Conservation (phyloP, 2,329 filamentous ascomycete species). For the Conoideocrella luteorostrata region DNA sequence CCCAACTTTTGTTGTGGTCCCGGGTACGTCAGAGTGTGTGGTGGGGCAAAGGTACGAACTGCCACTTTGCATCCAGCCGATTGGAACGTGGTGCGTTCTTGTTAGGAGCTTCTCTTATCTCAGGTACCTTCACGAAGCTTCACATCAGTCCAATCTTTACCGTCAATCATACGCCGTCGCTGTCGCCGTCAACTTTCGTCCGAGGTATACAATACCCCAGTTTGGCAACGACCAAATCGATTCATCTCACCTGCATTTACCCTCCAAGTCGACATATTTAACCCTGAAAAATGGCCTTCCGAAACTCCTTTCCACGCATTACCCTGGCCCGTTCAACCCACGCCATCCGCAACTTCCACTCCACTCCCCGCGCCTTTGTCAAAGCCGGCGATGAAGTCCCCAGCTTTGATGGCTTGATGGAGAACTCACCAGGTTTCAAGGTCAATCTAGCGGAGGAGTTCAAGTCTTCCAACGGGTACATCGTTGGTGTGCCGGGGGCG, state of each 20-base stretch:
- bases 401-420: constrained; percentile 67
- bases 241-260: too few species aligned
- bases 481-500: constrained; percentile 79
- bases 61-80: too few species aligned
- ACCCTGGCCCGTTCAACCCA: constrained; percentile 23
- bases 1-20: too few species aligned
- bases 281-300: constrained; percentile 28
- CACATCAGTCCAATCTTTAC: too few species aligned
- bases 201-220: background rate
- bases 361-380: constrained; percentile 56
- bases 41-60: too few species aligned
- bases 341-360: constrained; percentile 51
- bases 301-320: constrained; percentile 26
- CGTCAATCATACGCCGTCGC: too few species aligned
- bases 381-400: constrained; percentile 76
- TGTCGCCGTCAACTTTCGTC: background rate
- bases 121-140: too few species aligned
- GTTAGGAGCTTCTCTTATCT: too few species aligned
- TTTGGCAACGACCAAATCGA: background rate
- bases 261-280: background rate
- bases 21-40: too few species aligned
- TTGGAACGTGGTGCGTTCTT: too few species aligned
- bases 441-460: constrained; percentile 80
- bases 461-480: constrained; percentile 62
- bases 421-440: constrained; percentile 86